Evolutionary conservation across 495 filamentous ascomycete genomes (phyloP), one percentile per base, ranked within the genome.

Genomic region (Hamigera avellanea): DNA sequence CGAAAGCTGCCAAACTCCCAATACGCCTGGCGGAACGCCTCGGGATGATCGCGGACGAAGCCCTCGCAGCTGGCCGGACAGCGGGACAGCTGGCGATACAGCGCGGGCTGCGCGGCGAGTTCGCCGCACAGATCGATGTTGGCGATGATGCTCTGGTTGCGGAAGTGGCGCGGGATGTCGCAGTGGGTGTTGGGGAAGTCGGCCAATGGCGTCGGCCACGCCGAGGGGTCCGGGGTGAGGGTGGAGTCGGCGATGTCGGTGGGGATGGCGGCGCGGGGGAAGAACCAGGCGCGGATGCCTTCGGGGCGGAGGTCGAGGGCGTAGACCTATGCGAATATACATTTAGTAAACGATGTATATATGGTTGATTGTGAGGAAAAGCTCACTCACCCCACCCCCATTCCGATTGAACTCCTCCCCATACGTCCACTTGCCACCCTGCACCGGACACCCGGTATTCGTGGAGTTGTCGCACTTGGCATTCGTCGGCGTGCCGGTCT

Each of bases 221-320:
- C 34, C 6, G 53, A 56, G 13, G 61, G 59, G 35, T 64, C 55
- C 2, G 59, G 59, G 13, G 19, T 37, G 2, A 42, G 44, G 26
- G 37, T 48, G 6, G 42, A 44, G 19, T 49, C 48, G 9, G 38
- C 46, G 32, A 58, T 40, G 27, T 59, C 56, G 15, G 44, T 35
- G 3, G 60, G 59, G 32, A 64, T 52, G 4, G 41, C 25, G 15
- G 35, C 32, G 17, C 59, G 57, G 12, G 48, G 36, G 45, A 57
- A 65, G 44, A 62, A 54, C 60, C 59, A 65, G n/a, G 59, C 40
- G 2, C 60, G 57, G 32, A 65, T 58, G 33, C 56, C 54, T 2
- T 45, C 58, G 8, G 45, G 44, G 30, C 60, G 52, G 2, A 50
- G 48, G 15, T 65, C 61, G 46, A 62, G 52, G 7, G 58, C 60